Percentiles rank a stretch among this genome's conserved stretches.
phyloP scores from a whole-genome alignment of 129 eudicot genomes.

The Sambucus nigra region DNA sequence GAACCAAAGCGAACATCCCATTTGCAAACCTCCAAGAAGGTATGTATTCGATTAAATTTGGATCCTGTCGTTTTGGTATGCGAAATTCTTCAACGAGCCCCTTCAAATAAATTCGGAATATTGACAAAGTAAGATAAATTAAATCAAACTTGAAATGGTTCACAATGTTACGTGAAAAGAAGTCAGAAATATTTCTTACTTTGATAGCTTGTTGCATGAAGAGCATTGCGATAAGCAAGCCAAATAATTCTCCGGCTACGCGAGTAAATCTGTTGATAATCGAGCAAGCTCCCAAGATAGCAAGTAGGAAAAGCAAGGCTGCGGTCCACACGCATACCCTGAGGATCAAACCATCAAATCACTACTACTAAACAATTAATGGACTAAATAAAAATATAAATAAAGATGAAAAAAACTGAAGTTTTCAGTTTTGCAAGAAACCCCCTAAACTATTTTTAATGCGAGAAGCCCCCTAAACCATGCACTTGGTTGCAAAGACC shows the following conservation, averaged over 20 bases:
- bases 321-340: constrained; percentile 99
- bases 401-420: no score
- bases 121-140: not conserved
- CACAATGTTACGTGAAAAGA: not conserved
- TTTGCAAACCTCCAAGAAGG: constrained; percentile 96
- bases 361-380: not conserved
- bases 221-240: constrained; percentile 90
- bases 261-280: constrained; percentile 91
- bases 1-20: constrained; percentile 96
- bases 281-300: constrained; percentile 94
- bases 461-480: no score
- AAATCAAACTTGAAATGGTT: not conserved
- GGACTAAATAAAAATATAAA: no score
- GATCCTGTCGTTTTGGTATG: constrained; percentile 49
- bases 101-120: constrained; percentile 34
- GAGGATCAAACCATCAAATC: constrained; percentile 7
- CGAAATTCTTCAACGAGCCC: constrained; percentile 91
- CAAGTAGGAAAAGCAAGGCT: constrained; percentile 56
- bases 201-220: constrained; percentile 97
- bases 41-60: constrained; percentile 35
- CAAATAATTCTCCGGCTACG: constrained; percentile 91
- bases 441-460: no score
- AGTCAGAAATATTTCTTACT: constrained; percentile 21
- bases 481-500: no score
- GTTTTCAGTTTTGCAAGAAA: no score